Evolutionary conservation across 148 eudicot species (phyloP).

Genomic region (Amaranthus hypochondriacus): DNA sequence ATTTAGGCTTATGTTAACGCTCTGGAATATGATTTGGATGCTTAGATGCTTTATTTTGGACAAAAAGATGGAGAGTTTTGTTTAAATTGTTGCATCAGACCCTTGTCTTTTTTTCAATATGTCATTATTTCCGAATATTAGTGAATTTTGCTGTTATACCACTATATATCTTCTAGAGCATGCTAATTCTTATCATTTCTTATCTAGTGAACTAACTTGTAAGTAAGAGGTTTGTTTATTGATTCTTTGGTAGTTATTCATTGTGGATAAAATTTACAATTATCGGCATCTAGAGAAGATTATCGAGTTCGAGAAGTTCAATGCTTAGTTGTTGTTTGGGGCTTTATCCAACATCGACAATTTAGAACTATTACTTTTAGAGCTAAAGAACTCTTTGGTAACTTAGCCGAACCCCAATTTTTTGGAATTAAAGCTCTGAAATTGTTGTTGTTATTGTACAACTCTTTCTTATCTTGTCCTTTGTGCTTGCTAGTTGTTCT

Average conservation of each 20-base stretch:
- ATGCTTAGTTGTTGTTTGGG: not conserved
- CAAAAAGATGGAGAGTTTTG: no score
- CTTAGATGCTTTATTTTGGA: no score
- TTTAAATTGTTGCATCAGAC: no score
- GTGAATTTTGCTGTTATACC: not conserved
- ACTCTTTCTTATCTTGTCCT: not conserved
- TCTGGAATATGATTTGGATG: no score
- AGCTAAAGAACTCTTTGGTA: not conserved
- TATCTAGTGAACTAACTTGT: not conserved
- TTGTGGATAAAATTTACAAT: not conserved
- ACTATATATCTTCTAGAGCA: no score
- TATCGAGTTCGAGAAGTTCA: not conserved
- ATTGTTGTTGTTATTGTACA: not conserved
- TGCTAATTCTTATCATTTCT: no score
- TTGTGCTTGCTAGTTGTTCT: constrained; percentile 1
- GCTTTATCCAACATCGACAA: not conserved
- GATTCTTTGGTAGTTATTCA: not conserved
- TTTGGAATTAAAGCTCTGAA: not conserved
- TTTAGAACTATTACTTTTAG: not conserved
- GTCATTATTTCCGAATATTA: not conserved
- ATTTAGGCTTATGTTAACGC: no score
- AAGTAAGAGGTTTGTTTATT: not conserved
- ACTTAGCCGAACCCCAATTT: not conserved
- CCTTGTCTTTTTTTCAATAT: no score
- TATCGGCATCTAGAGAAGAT: no score